These are phyloP conservation scores for Morella rubra DNA, from an alignment of 306 rosid species.

Conservation along the genomic window DNA sequence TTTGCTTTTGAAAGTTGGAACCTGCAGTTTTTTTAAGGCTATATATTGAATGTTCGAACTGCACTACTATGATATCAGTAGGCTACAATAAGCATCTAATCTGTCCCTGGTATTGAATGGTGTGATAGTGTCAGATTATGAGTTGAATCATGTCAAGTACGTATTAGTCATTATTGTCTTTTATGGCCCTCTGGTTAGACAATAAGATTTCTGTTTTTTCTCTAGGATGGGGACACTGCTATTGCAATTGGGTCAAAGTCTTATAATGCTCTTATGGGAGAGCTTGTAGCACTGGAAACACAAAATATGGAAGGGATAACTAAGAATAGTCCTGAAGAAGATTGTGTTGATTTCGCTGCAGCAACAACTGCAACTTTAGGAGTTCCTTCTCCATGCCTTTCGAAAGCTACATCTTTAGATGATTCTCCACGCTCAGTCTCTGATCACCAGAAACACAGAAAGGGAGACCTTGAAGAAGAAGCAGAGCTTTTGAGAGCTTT, in stretches of 20 bases:
- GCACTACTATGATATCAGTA: background rate
- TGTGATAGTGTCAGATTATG: background rate
- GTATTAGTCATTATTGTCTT: conserved; percentile 12
- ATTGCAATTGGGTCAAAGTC: conserved; percentile 84
- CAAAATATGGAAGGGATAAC: conserved; percentile 41
- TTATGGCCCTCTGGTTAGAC: conserved; percentile 31
- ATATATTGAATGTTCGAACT: background rate
- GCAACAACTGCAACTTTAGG: conserved; percentile 98
- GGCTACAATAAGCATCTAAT: background rate
- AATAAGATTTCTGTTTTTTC: conserved; percentile 28
- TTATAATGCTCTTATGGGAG: conserved; percentile 84
- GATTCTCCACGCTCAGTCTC: conserved; percentile 65
- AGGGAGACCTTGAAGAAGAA: conserved; percentile 95
- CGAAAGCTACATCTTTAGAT: conserved; percentile 73
- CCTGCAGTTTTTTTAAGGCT: background rate
- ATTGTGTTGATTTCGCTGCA: conserved; percentile 90
- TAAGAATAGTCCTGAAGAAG: conserved; percentile 66
- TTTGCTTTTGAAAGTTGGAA: background rate
- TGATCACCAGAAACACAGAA: conserved; percentile 46
- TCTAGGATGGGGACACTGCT: conserved; percentile 70
- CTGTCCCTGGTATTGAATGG: background rate
- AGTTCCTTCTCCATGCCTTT: conserved; percentile 92
- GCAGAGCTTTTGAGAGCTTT: conserved; percentile 70
- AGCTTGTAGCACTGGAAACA: conserved; percentile 94
- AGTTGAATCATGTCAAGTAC: background rate